These are phyloP conservation scores for Myochromella boudieri DNA, from an alignment of 768 basidiomycete genomes.

Conservation along the genomic window DNA sequence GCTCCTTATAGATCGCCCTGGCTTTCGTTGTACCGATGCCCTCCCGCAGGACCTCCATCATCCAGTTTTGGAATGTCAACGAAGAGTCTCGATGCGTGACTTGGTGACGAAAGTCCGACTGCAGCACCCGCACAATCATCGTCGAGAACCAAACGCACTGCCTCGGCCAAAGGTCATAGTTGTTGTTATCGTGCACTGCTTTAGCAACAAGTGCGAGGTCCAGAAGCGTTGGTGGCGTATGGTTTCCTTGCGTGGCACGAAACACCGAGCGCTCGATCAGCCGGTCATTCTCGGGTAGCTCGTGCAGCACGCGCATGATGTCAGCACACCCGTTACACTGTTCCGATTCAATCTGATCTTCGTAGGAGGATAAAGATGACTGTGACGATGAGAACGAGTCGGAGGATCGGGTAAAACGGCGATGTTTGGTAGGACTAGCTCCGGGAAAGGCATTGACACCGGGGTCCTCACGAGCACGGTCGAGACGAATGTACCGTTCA, in stretches of 20 bases:
- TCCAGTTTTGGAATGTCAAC: constrained; percentile 13
- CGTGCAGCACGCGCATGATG: constrained; percentile 12
- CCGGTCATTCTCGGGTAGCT: constrained; percentile 8
- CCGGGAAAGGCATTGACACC: background rate
- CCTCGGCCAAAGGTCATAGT: constrained; percentile 12
- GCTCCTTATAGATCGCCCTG: constrained; percentile 10
- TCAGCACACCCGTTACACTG: constrained; percentile 8
- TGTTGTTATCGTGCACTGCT: constrained; percentile 16
- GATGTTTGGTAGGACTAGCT: too few species aligned
- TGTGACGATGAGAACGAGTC: constrained; percentile 7
- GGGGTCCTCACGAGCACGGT: constrained; percentile 10
- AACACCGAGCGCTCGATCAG: constrained; percentile 14
- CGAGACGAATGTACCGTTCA: constrained; percentile 14
- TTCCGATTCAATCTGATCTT: background rate
- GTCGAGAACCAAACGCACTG: constrained; percentile 17
- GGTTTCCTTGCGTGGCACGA: constrained; percentile 2
- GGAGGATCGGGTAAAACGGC: constrained; percentile 2
- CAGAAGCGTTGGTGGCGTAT: constrained; percentile 12
- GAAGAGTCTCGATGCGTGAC: constrained; percentile 11
- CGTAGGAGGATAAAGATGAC: constrained; percentile 10
- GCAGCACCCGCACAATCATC: constrained; percentile 13
- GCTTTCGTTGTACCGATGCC: constrained; percentile 2
- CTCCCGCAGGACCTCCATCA: constrained; percentile 7
- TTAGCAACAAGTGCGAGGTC: constrained; percentile 13
- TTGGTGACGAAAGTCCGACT: constrained; percentile 12